Conservation (phyloP, 2,329 filamentous ascomycete species). For the Colletotrichum sp. region DNA sequence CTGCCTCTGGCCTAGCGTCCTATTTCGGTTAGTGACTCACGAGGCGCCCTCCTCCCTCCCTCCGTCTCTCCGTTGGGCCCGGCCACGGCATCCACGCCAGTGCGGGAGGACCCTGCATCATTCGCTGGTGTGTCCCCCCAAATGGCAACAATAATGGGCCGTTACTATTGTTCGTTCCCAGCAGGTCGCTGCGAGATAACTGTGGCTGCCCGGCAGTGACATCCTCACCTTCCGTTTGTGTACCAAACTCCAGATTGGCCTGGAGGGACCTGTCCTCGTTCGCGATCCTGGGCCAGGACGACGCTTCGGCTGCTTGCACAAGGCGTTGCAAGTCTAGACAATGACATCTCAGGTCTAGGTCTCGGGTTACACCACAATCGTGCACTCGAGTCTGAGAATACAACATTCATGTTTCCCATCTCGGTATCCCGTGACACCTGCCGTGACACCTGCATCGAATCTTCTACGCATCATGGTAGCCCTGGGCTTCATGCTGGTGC, state of each 20-base stretch:
- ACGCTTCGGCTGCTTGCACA: background rate
- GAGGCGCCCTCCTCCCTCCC: background rate
- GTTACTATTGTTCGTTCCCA: background rate
- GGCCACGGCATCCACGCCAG: background rate
- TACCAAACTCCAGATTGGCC: background rate
- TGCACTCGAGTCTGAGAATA: background rate
- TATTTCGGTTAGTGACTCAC: background rate
- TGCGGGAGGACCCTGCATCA: slow-evolving; percentile 3
- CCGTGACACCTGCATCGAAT: background rate
- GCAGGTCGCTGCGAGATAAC: background rate
- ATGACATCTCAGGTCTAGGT: background rate
- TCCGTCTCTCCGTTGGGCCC: background rate
- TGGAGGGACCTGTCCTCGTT: background rate
- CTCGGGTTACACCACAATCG: background rate
- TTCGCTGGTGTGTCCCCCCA: background rate
- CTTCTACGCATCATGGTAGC: background rate
- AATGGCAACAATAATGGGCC: background rate
- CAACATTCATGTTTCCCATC: background rate
- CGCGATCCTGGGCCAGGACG: background rate
- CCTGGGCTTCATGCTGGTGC: background rate
- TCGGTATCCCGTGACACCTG: background rate
- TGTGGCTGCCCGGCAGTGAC: background rate
- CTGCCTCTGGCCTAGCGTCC: background rate
- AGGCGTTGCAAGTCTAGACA: background rate
- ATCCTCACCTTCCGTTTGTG: background rate